Evolutionary conservation across 108 stramenopile species (phyloP), one percentile per base, ranked within the genome.

Genomic region (Cyclotella distinguenda): DNA sequence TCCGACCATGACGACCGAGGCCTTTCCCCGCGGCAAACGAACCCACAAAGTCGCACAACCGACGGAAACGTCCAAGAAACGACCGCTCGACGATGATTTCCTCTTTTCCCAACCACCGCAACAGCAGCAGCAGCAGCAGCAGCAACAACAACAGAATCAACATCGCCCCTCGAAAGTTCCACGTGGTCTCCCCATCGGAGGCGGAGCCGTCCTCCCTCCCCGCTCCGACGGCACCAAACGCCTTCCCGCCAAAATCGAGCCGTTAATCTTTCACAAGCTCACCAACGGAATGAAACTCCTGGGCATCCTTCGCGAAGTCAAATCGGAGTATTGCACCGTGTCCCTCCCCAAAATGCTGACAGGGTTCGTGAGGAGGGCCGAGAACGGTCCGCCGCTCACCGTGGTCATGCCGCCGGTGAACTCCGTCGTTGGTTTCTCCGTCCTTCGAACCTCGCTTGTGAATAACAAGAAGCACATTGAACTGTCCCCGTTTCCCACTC

Each of bases 261-360:
- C 82, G 16, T 45, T 93, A 26, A 66, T 81, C 9, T 90, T 93
- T 55, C 27, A 58, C 7, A 89, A 87, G 48, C 58, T 93, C 19
- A 73, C 61, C 51, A 81, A 79, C 49, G 86, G 84, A 2, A 84
- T 85, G 35, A 84, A 85, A 39, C 48, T 94, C 0, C 64, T 94
- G 49, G 89, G 81, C 0, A 59, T 77, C 32, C 69, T 94, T 3
- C 59, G 83, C 19, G 87, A 90, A 72, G 75, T 94, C 13, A 76
- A 70, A 35, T 70, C 79, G 13, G 86, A 89, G 25, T 86, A 85
- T 81, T 80, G 80, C 9, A 73, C 90, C 27, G 64, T 94, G 26
- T 49, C 63, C 5, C 57, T 94, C 55, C 92, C 92, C 9, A 86
- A 81, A 50, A 80, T 86, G 48, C 69, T 90, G 60, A 87, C 83